Conservation (phyloP, 140 eudicot genomes). For the Bidens hawaiensis region DNA sequence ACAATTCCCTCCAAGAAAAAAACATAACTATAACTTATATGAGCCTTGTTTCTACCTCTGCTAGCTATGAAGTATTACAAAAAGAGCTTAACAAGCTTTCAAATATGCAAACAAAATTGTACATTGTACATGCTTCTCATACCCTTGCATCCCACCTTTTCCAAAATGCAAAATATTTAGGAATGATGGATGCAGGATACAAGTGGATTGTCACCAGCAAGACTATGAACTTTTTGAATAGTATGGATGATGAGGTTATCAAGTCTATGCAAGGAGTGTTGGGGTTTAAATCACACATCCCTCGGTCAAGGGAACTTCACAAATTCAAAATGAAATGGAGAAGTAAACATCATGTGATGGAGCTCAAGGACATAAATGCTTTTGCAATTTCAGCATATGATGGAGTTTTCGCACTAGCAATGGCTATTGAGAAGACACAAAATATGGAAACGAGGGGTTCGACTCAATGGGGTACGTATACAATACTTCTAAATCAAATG, state of each 20-base stretch:
- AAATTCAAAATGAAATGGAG: constrained; percentile 31
- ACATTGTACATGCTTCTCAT: constrained; percentile 31
- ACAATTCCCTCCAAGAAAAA: constrained; percentile 11
- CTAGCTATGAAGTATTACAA: constrained; percentile 21
- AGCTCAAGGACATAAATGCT: constrained; percentile 3
- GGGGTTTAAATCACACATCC: constrained; percentile 34
- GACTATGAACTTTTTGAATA: constrained; percentile 13
- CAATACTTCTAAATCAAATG: constrained; percentile 21
- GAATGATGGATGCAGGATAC: constrained; percentile 39
- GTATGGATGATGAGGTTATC: constrained; percentile 11
- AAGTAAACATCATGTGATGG: constrained; percentile 1
- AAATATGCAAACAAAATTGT: constrained; percentile 12
- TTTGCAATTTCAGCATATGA: constrained; percentile 28
- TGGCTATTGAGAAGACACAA: constrained; percentile 24
- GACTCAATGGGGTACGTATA: constrained; percentile 18
- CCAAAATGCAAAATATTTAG: constrained; percentile 22
- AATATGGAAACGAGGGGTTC: constrained; percentile 6
- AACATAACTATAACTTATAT: constrained; percentile 10
- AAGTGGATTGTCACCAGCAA: constrained; percentile 45
- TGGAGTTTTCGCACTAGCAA: constrained; percentile 36
- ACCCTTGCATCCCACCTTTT: constrained; percentile 28
- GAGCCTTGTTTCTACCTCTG: constrained; percentile 24
- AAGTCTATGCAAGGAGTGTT: constrained; percentile 42
- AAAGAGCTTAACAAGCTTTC: constrained; percentile 27
- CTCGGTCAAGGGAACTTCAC: constrained; percentile 23